Conservation (phyloP, 106 monocot species). For the Chionographis japonica region DNA sequence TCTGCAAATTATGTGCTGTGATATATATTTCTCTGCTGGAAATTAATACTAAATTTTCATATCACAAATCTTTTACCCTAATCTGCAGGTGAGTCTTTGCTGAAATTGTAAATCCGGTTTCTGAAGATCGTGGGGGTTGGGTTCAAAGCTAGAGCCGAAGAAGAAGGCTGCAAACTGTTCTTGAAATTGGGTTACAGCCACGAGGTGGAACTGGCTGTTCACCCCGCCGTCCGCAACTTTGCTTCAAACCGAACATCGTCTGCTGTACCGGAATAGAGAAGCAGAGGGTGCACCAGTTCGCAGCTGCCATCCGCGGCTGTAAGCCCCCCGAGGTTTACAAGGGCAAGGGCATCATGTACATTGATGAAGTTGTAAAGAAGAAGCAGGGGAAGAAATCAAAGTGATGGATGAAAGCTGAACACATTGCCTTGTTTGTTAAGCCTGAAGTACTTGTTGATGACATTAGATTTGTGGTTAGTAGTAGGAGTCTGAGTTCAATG, state of each 20-base stretch:
- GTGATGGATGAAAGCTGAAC: constrained; percentile 13
- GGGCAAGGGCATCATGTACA: constrained; percentile 90
- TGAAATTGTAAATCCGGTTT: constrained; percentile 38
- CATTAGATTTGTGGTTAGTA: too few relatives aligned
- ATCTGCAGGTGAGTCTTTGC: too few relatives aligned
- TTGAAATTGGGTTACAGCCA: constrained; percentile 91
- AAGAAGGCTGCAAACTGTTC: constrained; percentile 69
- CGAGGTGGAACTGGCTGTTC: constrained; percentile 80
- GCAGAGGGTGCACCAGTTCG: constrained; percentile 83
- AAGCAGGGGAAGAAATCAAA: constrained; percentile 92
- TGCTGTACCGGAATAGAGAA: constrained; percentile 94
- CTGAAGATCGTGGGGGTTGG: constrained; percentile 90
- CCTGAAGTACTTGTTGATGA: too few relatives aligned
- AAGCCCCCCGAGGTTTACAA: constrained; percentile 97
- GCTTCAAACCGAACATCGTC: constrained; percentile 90
- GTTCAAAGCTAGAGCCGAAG: constrained; percentile 79
- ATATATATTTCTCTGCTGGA: too few relatives aligned
- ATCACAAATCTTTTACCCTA: too few relatives aligned
- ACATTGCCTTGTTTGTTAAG: background rate
- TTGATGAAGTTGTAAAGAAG: constrained; percentile 83
- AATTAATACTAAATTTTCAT: background rate
- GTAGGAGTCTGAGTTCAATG: too few relatives aligned
- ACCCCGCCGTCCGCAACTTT: constrained; percentile 88
- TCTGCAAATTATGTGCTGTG: too few relatives aligned
- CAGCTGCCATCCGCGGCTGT: constrained; percentile 68